Conservation (phyloP, 257 asterid species). For the Solanum pimpinellifolium region DNA sequence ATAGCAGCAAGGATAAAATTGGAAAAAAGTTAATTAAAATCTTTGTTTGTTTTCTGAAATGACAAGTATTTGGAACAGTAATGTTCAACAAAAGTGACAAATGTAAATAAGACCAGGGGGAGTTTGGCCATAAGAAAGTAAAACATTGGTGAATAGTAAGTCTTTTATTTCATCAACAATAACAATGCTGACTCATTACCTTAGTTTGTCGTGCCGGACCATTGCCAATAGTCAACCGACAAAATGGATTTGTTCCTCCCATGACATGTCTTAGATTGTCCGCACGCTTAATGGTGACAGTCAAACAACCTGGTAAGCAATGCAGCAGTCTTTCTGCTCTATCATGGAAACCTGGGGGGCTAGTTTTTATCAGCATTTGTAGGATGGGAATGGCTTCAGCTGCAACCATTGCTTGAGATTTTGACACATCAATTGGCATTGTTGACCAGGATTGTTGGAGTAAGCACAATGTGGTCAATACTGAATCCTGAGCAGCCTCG, state of each 20-base stretch:
- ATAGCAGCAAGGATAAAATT: background rate
- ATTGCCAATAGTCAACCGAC: slow-evolving; percentile 54
- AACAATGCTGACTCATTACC: slow-evolving; percentile 25
- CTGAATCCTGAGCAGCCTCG: slow-evolving; percentile 62
- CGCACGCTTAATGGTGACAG: slow-evolving; percentile 59
- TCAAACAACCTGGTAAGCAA: slow-evolving; percentile 78
- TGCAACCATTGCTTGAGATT: slow-evolving; percentile 66
- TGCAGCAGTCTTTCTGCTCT: slow-evolving; percentile 62
- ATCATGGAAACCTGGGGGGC: slow-evolving; percentile 63
- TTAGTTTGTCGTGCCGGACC: slow-evolving; percentile 76
- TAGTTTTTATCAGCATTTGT: slow-evolving; percentile 51
- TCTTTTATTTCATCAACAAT: background rate
- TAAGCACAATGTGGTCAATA: slow-evolving; percentile 50
- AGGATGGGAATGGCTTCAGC: slow-evolving; percentile 80
- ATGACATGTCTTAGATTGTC: slow-evolving; percentile 53
- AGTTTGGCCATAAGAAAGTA: background rate
- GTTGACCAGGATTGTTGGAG: slow-evolving; percentile 74
- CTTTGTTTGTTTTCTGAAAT: background rate
- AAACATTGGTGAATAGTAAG: background rate
- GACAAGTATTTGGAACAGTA: background rate
- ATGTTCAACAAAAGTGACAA: background rate
- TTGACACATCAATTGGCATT: slow-evolving; percentile 67
- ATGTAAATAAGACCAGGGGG: background rate
- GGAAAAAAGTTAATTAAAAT: background rate
- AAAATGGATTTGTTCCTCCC: slow-evolving; percentile 75